Base-by-base conservation (phyloP, 306 rosid species). In the Cucumis melo region DNA sequence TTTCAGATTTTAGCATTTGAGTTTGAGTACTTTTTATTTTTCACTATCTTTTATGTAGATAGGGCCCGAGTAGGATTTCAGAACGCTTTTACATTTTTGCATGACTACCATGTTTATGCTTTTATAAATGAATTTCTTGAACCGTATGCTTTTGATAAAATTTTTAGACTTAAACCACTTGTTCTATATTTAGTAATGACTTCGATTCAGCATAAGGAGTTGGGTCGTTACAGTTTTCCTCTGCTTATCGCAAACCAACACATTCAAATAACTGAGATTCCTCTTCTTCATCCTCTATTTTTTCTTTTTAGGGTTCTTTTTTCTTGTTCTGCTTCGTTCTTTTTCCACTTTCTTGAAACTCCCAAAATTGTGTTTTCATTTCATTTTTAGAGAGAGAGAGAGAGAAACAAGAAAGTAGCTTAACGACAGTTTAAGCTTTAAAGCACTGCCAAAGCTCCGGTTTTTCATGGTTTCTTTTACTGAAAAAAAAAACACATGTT, bases 401-500 rank as follows among this genome's bases (percentile, higher is more conserved):
- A 23, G 39, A 12, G 38, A 24, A 15, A 59, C 20, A 70, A 23
- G 41, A 46, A 46, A 70, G 75, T 46, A 6, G 75, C 23, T 44
- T 24, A 57, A 73, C 21, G 6, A 68, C 61, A 78, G 58, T 72
- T 77, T 34, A 64, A 17, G 48, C 48, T 36, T 36, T 34, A 84
- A 77, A 77, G 38, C 78, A 44, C 81, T 71, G 77, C 41, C 77
- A 58, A 71, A 46, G 23, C 80, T 21, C 78, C 76, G 46, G 56
- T 67, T 70, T 77, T 80, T 38, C 57, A 64, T 23, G 53, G 10
- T 42, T 15, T 68, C 56, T 58, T 46, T 79, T 20, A 1, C 39
- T 27, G 55, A 48, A 27, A 61, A 61, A 16, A 64, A 32, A 32
- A 32, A 32, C 36, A 44, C 62, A 11, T 57, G 41, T 71, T 62